Conservation (phyloP, 352 stramenopile species). For the Pythium sukuiense region DNA sequence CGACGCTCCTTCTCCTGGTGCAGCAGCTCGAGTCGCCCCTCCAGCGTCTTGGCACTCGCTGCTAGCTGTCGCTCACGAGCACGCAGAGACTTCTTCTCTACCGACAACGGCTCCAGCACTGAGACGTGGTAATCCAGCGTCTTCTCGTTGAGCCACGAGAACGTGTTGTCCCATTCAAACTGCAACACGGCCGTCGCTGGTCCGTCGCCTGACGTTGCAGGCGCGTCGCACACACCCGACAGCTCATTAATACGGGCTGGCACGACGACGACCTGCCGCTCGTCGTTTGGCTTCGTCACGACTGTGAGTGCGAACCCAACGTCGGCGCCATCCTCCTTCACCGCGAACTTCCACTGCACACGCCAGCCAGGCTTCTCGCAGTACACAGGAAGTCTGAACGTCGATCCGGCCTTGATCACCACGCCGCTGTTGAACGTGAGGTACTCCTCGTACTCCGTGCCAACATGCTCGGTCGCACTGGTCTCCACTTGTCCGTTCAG, state of each 20-base stretch:
- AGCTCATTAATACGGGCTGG: conserved; percentile 55
- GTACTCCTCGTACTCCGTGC: conserved; percentile 56
- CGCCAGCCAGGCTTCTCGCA: conserved; percentile 58
- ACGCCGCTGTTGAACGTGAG: conserved; percentile 75
- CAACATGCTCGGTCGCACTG: background rate
- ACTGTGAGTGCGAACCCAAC: conserved; percentile 51
- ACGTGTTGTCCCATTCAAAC: conserved; percentile 84
- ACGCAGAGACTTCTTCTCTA: conserved; percentile 38
- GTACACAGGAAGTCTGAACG: conserved; percentile 70
- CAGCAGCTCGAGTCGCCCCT: conserved; percentile 39
- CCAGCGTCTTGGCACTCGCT: conserved; percentile 25
- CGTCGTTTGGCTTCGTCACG: conserved; percentile 2
- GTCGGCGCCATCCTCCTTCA: conserved; percentile 70
- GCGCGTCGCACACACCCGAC: conserved; percentile 48
- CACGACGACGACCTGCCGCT: conserved; percentile 33
- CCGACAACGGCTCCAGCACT: conserved; percentile 56
- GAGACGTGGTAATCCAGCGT: conserved; percentile 85
- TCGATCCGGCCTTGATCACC: conserved; percentile 73
- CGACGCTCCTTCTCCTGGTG: conserved; percentile 35
- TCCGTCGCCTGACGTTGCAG: background rate
- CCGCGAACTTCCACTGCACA: conserved; percentile 80
- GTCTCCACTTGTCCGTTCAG: background rate
- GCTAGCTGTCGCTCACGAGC: conserved; percentile 34
- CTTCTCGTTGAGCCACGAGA: conserved; percentile 86
- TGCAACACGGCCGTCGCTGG: conserved; percentile 41